phyloP scores from a whole-genome alignment of 208 protist species.

The Trypanosoma scelopori region DNA sequence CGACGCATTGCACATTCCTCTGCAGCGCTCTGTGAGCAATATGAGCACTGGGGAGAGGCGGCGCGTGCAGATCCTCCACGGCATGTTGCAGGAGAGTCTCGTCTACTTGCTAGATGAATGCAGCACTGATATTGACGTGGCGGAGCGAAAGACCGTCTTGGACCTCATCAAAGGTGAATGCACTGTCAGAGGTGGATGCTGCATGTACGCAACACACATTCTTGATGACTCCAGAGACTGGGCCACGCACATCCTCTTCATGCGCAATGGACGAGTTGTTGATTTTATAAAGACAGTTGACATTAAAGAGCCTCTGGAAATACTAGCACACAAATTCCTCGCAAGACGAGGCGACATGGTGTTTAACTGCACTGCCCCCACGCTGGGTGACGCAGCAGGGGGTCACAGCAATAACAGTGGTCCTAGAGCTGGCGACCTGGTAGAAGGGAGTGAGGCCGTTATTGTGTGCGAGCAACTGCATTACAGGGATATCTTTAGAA shows the following conservation, averaged over 20 bases:
- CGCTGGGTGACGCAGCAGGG: neutral
- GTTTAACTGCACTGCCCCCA: neutral
- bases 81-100: conserved; percentile 43
- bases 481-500: conserved; percentile 67
- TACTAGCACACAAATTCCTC: conserved; percentile 57
- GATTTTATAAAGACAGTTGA: conserved; percentile 38
- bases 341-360: neutral
- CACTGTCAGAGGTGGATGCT: conserved; percentile 37
- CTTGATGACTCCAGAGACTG: conserved; percentile 71
- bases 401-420: neutral
- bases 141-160: conserved; percentile 62
- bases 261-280: conserved; percentile 45
- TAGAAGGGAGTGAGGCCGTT: conserved; percentile 27
- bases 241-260: conserved; percentile 73
- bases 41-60: conserved; percentile 75
- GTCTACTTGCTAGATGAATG: conserved; percentile 86
- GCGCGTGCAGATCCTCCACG: conserved; percentile 71
- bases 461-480: conserved; percentile 49
- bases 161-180: conserved; percentile 55
- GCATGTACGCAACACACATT: conserved; percentile 87
- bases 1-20: conserved; percentile 44
- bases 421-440: neutral
- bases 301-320: conserved; percentile 46
- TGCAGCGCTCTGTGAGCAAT: conserved; percentile 50
- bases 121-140: conserved; percentile 83